Evolutionary conservation across 345 rosid genomes (phyloP), one percentile per base, ranked within the genome.

Genomic region (Brassica rapa): DNA sequence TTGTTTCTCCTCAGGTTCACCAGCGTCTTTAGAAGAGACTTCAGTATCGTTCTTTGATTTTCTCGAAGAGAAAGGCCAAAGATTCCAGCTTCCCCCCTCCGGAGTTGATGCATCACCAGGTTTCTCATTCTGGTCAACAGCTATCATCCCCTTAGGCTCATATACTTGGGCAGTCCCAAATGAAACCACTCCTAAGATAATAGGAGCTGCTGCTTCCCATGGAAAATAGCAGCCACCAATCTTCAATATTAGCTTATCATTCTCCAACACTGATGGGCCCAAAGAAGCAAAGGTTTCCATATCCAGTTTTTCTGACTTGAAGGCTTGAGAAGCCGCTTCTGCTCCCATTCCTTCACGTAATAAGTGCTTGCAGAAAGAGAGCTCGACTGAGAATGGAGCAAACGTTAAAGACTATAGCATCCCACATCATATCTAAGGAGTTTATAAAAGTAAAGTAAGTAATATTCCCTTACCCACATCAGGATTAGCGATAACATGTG

Each of bases 11-110:
- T 80, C 83, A 27, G 82, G 79, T 39, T 29, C 72, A n/a, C 75
- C 86, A 70, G 51, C 77, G 19, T 70, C 74, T 61, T 57, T 78
- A 72, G 84, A 84, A 68, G 89, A 72, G 64, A 60, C 62, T 72
- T 82, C 70, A 8, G 23, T 69, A 68, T 81, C 87, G 64, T 46
- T 80, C 51, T 72, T 84, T 51, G 93, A 81, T 71, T 79, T 79
- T 74, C 79, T 82, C 51, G 81, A 82, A 83, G 88, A 82, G 83
- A 95, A 91, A 70, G 99, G 99, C 97, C 97, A 93, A 74, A 94
- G 77, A 75, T 83, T 83, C 98, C 99, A 93, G 84, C 90, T 86
- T 84, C 88, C 96, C 66, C 79, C 70, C 7, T 72, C 67, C n/a
- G 84, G 76, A 77, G 78, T 72, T 77, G 60, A 60, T 60, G 56